Conservation (phyloP, 164 flowering plant species). For the Paratinospora sagittata region DNA sequence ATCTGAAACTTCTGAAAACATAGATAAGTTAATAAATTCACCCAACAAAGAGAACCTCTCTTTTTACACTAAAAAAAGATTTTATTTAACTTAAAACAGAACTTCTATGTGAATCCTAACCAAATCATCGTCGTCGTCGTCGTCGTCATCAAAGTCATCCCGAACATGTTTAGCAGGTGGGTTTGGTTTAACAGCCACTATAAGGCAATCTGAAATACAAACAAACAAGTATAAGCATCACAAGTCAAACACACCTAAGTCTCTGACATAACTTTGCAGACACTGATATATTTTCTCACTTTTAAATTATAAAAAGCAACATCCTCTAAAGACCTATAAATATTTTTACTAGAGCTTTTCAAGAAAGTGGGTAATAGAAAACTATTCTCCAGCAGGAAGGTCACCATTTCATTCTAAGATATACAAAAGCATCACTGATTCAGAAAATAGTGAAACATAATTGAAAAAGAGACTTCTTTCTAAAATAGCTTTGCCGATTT, state of each 20-base stretch:
- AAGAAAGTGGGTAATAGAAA: too few relatives aligned
- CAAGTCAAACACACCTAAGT: conserved; percentile 3
- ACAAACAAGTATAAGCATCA: background rate
- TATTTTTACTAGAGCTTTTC: too few relatives aligned
- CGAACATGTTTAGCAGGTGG: conserved; percentile 53
- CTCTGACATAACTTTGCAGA: too few relatives aligned
- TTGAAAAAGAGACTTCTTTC: too few relatives aligned
- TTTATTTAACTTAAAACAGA: background rate
- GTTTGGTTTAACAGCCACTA: conserved; percentile 82
- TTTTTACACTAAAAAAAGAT: background rate
- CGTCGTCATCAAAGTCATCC: conserved; percentile 54
- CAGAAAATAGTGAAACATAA: too few relatives aligned
- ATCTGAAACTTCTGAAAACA: conserved; percentile 56
- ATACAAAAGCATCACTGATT: too few relatives aligned
- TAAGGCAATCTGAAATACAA: conserved; percentile 55
- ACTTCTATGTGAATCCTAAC: conserved; percentile 30
- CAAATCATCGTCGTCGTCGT: conserved; percentile 78
- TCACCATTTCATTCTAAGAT: too few relatives aligned
- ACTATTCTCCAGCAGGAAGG: too few relatives aligned
- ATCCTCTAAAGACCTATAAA: too few relatives aligned
- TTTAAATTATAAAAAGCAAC: too few relatives aligned
- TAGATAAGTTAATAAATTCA: background rate
- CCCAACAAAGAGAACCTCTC: background rate
- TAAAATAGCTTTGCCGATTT: too few relatives aligned
- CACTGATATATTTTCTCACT: too few relatives aligned